Conservation (phyloP, 2,329 filamentous ascomycete genomes). For the Mycosphaerella sp. region DNA sequence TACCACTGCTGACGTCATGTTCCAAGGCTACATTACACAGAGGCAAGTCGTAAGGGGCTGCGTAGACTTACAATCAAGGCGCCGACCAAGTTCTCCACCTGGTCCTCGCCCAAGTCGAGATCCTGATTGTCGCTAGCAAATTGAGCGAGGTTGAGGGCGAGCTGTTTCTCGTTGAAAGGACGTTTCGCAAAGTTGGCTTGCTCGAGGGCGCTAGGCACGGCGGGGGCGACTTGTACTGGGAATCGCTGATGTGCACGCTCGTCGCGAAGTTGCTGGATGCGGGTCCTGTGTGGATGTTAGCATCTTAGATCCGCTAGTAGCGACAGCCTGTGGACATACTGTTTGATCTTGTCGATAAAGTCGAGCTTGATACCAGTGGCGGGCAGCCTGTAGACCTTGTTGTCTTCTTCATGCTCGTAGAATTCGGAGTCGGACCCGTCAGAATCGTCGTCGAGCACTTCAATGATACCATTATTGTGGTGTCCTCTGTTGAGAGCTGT, state of each 20-base stretch:
- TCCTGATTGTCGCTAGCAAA: conserved; percentile 49
- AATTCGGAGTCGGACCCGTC: conserved; percentile 44
- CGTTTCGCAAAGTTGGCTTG: conserved; percentile 40
- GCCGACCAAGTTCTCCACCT: conserved; percentile 49
- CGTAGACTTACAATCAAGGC: conserved; percentile 55
- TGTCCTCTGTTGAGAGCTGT: conserved; percentile 55
- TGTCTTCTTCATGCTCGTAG: conserved; percentile 36
- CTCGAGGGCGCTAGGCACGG: conserved; percentile 21
- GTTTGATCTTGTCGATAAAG: conserved; percentile 59
- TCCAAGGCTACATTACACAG: too few relatives aligned
- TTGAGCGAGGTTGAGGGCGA: conserved; percentile 58
- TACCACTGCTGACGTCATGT: conserved; percentile 24
- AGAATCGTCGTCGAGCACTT: conserved; percentile 39
- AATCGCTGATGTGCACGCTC: conserved; percentile 19
- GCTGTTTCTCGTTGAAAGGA: conserved; percentile 58
- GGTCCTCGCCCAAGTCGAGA: conserved; percentile 44
- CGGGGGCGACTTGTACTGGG: conserved; percentile 4
- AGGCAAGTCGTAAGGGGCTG: conserved; percentile 16
- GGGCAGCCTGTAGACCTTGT: conserved; percentile 41
- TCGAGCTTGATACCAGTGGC: conserved; percentile 45
- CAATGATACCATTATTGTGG: conserved; percentile 45
- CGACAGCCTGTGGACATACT: conserved; percentile 27
- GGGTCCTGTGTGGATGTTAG: conserved; percentile 20
- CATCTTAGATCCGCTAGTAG: not conserved
- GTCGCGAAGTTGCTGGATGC: conserved; percentile 24